Percentiles rank a stretch among this genome's conserved stretches.
phyloP scores from a whole-genome alignment of 495 filamentous ascomycete genomes.

The Chlorociboria aeruginascens region DNA sequence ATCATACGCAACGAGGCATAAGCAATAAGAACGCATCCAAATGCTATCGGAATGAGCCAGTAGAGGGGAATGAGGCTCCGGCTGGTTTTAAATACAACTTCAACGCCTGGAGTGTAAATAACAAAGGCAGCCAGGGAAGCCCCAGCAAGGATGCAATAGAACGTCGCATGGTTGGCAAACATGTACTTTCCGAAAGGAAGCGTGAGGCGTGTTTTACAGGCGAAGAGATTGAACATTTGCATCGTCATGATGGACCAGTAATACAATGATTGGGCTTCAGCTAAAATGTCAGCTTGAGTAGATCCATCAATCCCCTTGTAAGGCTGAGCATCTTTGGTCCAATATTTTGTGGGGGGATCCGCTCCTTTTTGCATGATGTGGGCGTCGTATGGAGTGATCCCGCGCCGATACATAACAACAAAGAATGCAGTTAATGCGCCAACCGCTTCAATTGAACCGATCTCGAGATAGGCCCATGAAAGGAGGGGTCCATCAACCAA shows the following conservation, averaged over 20 bases:
- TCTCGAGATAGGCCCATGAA: conserved; percentile 19
- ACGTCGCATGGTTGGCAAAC: conserved; percentile 42
- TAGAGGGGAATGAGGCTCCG: conserved; percentile 41
- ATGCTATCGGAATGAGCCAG: conserved; percentile 51
- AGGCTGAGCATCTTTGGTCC: conserved; percentile 13
- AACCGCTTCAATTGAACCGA: conserved; percentile 47
- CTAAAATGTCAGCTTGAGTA: conserved; percentile 22
- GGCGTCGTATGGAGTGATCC: conserved; percentile 26
- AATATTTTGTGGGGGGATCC: conserved; percentile 20
- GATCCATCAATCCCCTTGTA: conserved; percentile 21
- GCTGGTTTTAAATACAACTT: conserved; percentile 31
- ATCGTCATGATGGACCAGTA: conserved; percentile 26
- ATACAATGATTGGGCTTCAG: conserved; percentile 23
- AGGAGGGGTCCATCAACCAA: conserved; percentile 22
- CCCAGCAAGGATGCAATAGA: conserved; percentile 26
- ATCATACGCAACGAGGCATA: conserved; percentile 16
- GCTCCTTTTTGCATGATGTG: conserved; percentile 21
- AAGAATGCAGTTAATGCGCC: conserved; percentile 49
- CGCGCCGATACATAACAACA: conserved; percentile 45
- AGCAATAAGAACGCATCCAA: conserved; percentile 43
- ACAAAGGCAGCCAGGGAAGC: conserved; percentile 45
- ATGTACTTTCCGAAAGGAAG: conserved; percentile 51
- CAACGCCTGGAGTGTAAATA: conserved; percentile 39
- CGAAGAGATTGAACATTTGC: conserved; percentile 49
- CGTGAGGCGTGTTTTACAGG: conserved; percentile 47